phyloP scores from a whole-genome alignment of 2,329 filamentous ascomycete species.

The Diaporthe eres region DNA sequence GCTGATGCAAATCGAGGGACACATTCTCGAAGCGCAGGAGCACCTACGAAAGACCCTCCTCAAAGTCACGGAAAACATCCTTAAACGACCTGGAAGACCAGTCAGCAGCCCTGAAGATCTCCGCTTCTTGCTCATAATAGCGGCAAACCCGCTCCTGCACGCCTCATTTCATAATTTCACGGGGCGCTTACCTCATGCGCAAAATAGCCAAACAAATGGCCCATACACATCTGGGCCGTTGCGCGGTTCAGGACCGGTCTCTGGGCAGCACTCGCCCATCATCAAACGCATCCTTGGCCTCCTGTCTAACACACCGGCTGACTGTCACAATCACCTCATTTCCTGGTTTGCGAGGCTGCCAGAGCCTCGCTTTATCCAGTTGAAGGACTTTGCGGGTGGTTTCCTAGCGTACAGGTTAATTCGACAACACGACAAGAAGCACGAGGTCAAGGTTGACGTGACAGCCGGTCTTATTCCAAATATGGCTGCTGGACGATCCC shows the following conservation, averaged over 20 bases:
- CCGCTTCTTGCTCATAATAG: conserved; percentile 82
- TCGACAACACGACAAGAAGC: conserved; percentile 77
- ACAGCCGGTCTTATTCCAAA: conserved; percentile 80
- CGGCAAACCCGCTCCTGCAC: conserved; percentile 84
- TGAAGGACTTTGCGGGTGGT: conserved; percentile 82
- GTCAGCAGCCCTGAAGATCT: conserved; percentile 78
- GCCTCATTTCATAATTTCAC: conserved; percentile 56
- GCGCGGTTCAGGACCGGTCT: conserved; percentile 58
- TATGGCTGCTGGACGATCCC: conserved; percentile 75
- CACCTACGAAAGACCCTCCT: conserved; percentile 79
- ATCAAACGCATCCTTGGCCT: conserved; percentile 88
- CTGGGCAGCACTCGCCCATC: conserved; percentile 83
- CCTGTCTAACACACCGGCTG: conserved; percentile 79
- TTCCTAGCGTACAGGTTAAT: conserved; percentile 87
- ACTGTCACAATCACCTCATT: conserved; percentile 83
- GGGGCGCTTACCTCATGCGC: conserved; percentile 56
- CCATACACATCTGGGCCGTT: conserved; percentile 32
- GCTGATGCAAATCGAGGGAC: conserved; percentile 61
- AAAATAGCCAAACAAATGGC: conserved; percentile 40
- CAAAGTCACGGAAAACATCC: conserved; percentile 82
- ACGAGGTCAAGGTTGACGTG: conserved; percentile 70
- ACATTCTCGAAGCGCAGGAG: conserved; percentile 71
- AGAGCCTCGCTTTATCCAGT: conserved; percentile 75
- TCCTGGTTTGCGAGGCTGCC: conserved; percentile 83
- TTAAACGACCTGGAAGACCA: conserved; percentile 83